These are phyloP conservation scores for Volutella citrinella DNA, from an alignment of 2,329 filamentous ascomycete genomes.

Conservation along the genomic window DNA sequence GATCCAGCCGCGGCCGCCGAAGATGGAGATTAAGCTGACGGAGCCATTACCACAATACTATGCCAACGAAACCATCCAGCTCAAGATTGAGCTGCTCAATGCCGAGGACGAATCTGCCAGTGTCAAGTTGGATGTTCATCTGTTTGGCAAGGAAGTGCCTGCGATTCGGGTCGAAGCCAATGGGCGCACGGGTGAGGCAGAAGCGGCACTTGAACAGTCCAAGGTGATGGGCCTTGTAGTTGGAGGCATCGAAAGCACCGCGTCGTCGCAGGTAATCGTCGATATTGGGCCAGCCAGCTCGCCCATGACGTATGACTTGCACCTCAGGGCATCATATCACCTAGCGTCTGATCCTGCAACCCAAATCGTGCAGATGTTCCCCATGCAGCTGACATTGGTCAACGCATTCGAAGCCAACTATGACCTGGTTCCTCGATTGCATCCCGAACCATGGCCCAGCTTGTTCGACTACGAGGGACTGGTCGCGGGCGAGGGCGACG, in stretches of 20 bases:
- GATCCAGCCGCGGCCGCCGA: constrained; percentile 85
- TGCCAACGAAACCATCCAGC: constrained; percentile 70
- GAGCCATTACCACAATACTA: constrained; percentile 72
- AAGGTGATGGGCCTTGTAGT: constrained; percentile 41
- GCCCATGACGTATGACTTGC: constrained; percentile 62
- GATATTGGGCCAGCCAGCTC: constrained; percentile 47
- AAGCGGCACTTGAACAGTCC: constrained; percentile 38
- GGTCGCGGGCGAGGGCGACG: constrained; percentile 31
- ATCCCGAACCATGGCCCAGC: constrained; percentile 79
- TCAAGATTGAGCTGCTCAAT: constrained; percentile 72
- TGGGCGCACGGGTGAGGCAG: constrained; percentile 31
- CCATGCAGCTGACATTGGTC: constrained; percentile 68
- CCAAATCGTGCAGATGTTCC: constrained; percentile 70
- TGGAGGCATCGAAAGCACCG: constrained; percentile 45
- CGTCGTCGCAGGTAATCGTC: constrained; percentile 44
- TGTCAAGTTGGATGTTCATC: constrained; percentile 65
- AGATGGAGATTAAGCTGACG: constrained; percentile 72
- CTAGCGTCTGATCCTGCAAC: constrained; percentile 77
- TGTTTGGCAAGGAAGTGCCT: constrained; percentile 59
- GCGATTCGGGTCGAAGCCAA: constrained; percentile 40
- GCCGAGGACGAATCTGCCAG: constrained; percentile 77
- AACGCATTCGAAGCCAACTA: constrained; percentile 91
- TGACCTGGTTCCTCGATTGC: constrained; percentile 76
- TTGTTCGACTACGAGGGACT: constrained; percentile 67
- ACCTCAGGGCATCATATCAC: constrained; percentile 73